Conservation (phyloP, 495 filamentous ascomycete genomes). For the Podospora sp. region DNA sequence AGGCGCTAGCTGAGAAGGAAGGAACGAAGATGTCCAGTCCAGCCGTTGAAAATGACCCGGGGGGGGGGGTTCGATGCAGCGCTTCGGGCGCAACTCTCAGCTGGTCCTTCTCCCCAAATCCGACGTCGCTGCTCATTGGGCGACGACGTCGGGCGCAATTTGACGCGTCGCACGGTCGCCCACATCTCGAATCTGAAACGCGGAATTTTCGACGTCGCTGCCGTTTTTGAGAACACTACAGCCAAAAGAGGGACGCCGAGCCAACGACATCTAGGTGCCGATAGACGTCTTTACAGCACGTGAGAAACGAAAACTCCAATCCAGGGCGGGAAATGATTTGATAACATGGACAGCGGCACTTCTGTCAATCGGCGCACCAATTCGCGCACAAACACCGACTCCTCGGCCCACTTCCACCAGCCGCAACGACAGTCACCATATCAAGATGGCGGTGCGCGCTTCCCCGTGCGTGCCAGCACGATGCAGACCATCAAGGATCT, state of each 20-base stretch:
- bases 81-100: no score
- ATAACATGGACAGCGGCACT: conserved; percentile 7
- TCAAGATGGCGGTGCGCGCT: not conserved
- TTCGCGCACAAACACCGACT: conserved; percentile 15
- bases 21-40: no score
- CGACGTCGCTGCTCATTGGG: not conserved
- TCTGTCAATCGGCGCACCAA: conserved; percentile 10
- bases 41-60: no score
- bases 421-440: not conserved
- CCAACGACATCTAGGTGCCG: not conserved
- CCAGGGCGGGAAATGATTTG: no score
- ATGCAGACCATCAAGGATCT: conserved; percentile 12
- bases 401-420: conserved; percentile 1
- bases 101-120: no score
- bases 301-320: no score
- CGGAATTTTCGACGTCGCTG: conserved; percentile 7
- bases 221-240: not conserved
- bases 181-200: conserved; percentile 7
- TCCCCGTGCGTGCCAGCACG: conserved; percentile 11
- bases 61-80: no score
- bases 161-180: conserved; percentile 8
- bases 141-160: conserved; percentile 1
- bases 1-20: no score
- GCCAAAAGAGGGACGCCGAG: not conserved
- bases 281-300: conserved; percentile 8